Evolutionary conservation across 495 filamentous ascomycete genomes (phyloP), one percentile per base, ranked within the genome.

Genomic region (Aspergillus saccharolyticus): DNA sequence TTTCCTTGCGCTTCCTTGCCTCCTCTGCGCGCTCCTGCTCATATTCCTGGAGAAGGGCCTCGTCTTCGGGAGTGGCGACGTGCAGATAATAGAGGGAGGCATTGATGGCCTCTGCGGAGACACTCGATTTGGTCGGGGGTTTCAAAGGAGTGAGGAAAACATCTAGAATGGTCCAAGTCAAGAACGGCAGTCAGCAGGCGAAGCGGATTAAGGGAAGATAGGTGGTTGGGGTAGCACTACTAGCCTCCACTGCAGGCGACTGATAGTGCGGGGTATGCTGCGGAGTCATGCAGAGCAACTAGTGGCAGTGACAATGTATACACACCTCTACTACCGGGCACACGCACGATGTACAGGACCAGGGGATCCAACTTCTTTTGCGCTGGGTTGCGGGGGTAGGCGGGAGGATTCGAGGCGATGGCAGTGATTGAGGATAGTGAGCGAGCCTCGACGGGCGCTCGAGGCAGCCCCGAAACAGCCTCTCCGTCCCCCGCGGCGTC

Each of bases 71-170:
- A 0, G 80, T 77, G 53, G 93, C 80, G 39, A 95, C 77, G 68
- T 98, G 94, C 39, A 96, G 71, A 65, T 93, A 97, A 72, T 97
- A 98, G 3, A 98, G 79, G 12, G 87, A 94, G 60, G 85, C 89
- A 48, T 87, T 83, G 33, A 97, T 87, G 68, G 96, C 93, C 65
- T 90, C 85, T 8, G 83, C 88, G 0, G 89, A 95, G 22, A 97
- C 89, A 42, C 90, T 90, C 2, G 74, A 73, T 68, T 93, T 94
- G 17, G 85, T 77, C 17, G 88, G 83, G 17, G 94, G 94, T 70
- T 93, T 92, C 19, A 96, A 74, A 0, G 94, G 88, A 9, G 93
- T 92, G n/a, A 97, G 82, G 56, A 98, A 94, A 45, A 97, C 81
- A 80, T 97, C 94, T 96, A 47, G 3, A 18, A 24, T 30, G 46